phyloP scores from a whole-genome alignment of 1,284 basidiomycete genomes.

The Neotropicomus parvogracilis region DNA sequence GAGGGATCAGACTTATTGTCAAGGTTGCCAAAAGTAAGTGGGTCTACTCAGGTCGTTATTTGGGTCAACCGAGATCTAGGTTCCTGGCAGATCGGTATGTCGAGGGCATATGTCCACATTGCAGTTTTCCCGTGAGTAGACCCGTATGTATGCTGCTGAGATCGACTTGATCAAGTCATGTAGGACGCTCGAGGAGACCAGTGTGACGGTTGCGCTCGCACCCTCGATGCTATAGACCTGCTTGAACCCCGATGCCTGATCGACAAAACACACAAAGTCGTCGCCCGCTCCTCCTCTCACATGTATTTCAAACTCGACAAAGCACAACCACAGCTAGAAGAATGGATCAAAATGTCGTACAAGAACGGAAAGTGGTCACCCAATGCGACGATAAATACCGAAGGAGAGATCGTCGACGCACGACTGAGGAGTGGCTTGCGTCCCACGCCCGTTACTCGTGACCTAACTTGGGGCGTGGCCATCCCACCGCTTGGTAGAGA shows the following conservation, averaged over 20 bases:
- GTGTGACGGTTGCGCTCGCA: slow-evolving; percentile 92
- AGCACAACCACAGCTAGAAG: slow-evolving; percentile 81
- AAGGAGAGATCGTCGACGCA: slow-evolving; percentile 88
- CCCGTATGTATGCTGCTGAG: slow-evolving; percentile 11
- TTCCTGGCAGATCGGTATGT: slow-evolving; percentile 96
- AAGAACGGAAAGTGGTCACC: slow-evolving; percentile 87
- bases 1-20: slow-evolving; percentile 91
- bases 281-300: slow-evolving; percentile 81
- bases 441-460: slow-evolving; percentile 90
- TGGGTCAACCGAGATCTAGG: slow-evolving; percentile 37
- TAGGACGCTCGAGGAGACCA: slow-evolving; percentile 98
- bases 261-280: slow-evolving; percentile 75
- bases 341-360: slow-evolving; percentile 83
- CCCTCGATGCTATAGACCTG: slow-evolving; percentile 90
- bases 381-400: slow-evolving; percentile 85
- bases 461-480: slow-evolving; percentile 95
- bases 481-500: slow-evolving; percentile 75
- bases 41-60: not conserved
- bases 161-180: not conserved
- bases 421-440: slow-evolving; percentile 84
- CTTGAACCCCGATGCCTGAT: slow-evolving; percentile 95
- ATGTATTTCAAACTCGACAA: slow-evolving; percentile 89
- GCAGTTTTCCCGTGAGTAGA: slow-evolving; percentile 66
- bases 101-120: slow-evolving; percentile 91
- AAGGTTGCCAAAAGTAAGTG: slow-evolving; percentile 78